Percentiles rank a stretch among this genome's conserved stretches.
These are phyloP conservation scores for Linaria vulgaris DNA, from an alignment of 257 asterid species.

Conservation along the genomic window DNA sequence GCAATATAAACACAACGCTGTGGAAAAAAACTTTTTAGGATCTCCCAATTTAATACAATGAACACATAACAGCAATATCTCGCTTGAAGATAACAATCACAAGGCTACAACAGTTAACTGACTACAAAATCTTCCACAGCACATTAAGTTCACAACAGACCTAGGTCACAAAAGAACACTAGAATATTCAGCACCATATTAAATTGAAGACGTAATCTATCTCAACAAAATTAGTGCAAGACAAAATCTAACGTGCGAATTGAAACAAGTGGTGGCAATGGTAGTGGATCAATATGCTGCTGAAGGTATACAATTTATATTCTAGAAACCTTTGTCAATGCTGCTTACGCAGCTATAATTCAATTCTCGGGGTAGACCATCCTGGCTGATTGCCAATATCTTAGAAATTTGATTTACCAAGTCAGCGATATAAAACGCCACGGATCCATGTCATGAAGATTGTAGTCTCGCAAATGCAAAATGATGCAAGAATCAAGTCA, in stretches of 20 bases:
- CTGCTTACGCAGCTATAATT: not conserved
- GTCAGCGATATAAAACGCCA: not conserved
- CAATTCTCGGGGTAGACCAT: not conserved
- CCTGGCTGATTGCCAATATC: not conserved
- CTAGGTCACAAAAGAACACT: no score
- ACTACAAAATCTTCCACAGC: slow-evolving; percentile 7
- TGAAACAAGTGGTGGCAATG: not conserved
- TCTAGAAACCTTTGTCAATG: not conserved
- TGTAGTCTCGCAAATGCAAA: slow-evolving; percentile 4
- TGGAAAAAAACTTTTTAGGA: slow-evolving; percentile 33
- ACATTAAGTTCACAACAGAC: slow-evolving; percentile 7
- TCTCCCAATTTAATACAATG: not conserved
- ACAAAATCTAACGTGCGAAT: no score
- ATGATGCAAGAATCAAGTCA: not conserved
- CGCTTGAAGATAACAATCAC: not conserved
- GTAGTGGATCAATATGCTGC: slow-evolving; percentile 2
- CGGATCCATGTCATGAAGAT: slow-evolving; percentile 12
- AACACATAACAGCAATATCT: not conserved
- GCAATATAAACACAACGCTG: slow-evolving; percentile 95
- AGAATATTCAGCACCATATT: no score
- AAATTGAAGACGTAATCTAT: not conserved
- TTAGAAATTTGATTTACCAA: not conserved
- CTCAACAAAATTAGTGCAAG: not conserved
- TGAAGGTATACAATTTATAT: slow-evolving; percentile 10
- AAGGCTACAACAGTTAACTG: not conserved